Percentiles rank a stretch among this genome's conserved stretches.
phyloP scores from a whole-genome alignment of 148 eudicot species.

The Camellia granthamiana region DNA sequence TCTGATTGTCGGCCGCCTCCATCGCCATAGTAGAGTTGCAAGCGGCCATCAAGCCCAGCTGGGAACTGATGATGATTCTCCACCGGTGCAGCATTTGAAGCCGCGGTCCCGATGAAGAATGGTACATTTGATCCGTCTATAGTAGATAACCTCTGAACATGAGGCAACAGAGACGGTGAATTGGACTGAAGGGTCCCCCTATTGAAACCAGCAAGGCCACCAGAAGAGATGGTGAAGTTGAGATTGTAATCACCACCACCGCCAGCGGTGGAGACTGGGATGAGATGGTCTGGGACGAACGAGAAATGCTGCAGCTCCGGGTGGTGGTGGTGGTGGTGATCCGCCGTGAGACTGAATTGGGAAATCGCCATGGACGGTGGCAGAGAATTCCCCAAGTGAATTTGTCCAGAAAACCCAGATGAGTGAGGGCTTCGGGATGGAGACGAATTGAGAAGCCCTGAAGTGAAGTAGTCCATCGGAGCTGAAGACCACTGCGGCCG shows the following conservation, averaged over 20 bases:
- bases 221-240: constrained; percentile 57
- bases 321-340: constrained; percentile 18
- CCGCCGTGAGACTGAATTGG: constrained; percentile 24
- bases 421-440: constrained; percentile 20
- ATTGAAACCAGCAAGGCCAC: constrained; percentile 54
- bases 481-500: constrained; percentile 33
- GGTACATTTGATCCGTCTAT: constrained; percentile 56
- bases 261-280: constrained; percentile 23
- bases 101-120: constrained; percentile 58
- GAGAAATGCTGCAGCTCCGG: constrained; percentile 35
- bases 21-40: constrained; percentile 70
- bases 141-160: constrained; percentile 64
- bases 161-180: constrained; percentile 66
- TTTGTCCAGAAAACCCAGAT: constrained; percentile 25
- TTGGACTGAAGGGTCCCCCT: constrained; percentile 99
- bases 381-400: constrained; percentile 29
- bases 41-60: constrained; percentile 40
- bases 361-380: constrained; percentile 30
- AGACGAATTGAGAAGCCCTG: constrained; percentile 28
- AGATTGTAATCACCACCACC: constrained; percentile 47
- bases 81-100: constrained; percentile 31
- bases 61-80: constrained; percentile 54
- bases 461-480: constrained; percentile 57
- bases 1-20: constrained; percentile 43
- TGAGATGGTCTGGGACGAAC: constrained; percentile 38